A percentile compares a stretch with the other conserved stretches of the same genome.
Evolutionary conservation across 495 filamentous ascomycete genomes (phyloP).

Genomic region (Daldinia bambusicola): DNA sequence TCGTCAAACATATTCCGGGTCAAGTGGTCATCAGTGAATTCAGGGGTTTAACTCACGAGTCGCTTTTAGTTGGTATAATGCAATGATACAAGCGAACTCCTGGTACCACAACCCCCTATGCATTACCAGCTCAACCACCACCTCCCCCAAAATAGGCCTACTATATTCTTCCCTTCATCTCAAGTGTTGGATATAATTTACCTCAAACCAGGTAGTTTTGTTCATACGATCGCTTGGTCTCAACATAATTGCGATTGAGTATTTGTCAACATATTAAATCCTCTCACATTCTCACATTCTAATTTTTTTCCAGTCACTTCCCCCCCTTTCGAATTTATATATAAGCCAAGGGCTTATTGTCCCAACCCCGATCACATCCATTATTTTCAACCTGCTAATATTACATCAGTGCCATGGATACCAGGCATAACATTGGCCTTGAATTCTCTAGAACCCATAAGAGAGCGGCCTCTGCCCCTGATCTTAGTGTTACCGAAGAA

Average conservation of each 20-base stretch:
- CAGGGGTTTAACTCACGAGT: neutral
- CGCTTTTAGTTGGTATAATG: constrained; percentile 1
- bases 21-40: constrained; percentile 8
- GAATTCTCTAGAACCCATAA: constrained; percentile 47
- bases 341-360: neutral
- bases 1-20: constrained; percentile 1
- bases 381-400: constrained; percentile 14
- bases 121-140: neutral
- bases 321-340: neutral
- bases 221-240: constrained; percentile 8
- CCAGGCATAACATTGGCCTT: constrained; percentile 20
- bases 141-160: constrained; percentile 8
- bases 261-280: neutral
- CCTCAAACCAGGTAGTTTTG: neutral
- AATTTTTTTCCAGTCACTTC: neutral
- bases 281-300: neutral
- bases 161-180: constrained; percentile 8
- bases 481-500: constrained; percentile 40
- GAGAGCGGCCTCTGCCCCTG: constrained; percentile 54
- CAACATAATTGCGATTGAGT: constrained; percentile 15
- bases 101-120: neutral
- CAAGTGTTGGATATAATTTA: neutral
- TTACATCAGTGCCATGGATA: constrained; percentile 21
- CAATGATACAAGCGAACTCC: neutral
- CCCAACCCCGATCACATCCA: neutral